Evolutionary conservation across 371 early-diverging fungal species (phyloP).

Genomic region (Capillidium heterosporum): DNA sequence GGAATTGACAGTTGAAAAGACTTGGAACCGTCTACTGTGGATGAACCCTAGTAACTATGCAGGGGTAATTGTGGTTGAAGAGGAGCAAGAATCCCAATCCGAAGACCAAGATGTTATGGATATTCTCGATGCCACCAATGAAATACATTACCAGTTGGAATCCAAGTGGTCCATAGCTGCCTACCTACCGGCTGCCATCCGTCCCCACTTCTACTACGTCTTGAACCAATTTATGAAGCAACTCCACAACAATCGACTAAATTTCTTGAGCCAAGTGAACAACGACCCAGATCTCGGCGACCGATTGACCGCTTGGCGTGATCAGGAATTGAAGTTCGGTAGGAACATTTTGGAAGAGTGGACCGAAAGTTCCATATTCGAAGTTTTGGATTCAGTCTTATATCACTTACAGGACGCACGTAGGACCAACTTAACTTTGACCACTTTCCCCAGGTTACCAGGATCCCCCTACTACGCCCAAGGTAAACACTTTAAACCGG

Average conservation of each 20-base stretch:
- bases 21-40: slow-evolving; percentile 78
- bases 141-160: slow-evolving; percentile 12
- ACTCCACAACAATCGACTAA: slow-evolving; percentile 11
- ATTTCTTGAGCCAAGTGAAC: neutral
- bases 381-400: too few species aligned
- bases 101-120: slow-evolving; percentile 8
- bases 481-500: slow-evolving; percentile 25
- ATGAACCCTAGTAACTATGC: slow-evolving; percentile 83
- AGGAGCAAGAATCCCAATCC: neutral
- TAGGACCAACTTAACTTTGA: slow-evolving; percentile 8
- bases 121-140: slow-evolving; percentile 14
- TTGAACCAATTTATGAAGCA: slow-evolving; percentile 34
- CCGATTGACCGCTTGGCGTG: neutral
- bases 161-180: slow-evolving; percentile 82
- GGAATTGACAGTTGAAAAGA: slow-evolving; percentile 34
- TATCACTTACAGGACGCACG: neutral
- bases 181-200: slow-evolving; percentile 57
- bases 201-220: slow-evolving; percentile 34
- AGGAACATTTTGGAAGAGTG: neutral
- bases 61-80: slow-evolving; percentile 25
- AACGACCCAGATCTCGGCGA: slow-evolving; percentile 4
- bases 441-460: slow-evolving; percentile 41
- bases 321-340: slow-evolving; percentile 15
- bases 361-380: neutral
- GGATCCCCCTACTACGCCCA: slow-evolving; percentile 27